Conservation (phyloP, 441 rosid species). For the Hypseocharis bilobata region DNA sequence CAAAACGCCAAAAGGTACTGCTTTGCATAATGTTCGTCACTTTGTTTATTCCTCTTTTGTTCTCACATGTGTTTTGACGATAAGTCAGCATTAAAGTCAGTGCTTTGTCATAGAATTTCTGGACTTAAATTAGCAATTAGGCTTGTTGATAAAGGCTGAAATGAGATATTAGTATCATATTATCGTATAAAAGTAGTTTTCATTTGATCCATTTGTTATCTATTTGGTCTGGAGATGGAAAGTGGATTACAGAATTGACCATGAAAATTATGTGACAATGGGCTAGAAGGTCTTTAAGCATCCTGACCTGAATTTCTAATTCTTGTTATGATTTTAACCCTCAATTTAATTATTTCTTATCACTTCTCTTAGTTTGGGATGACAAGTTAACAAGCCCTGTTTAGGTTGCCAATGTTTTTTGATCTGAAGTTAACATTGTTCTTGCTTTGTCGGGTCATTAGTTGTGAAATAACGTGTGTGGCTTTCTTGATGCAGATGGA, state of each 20-base stretch:
- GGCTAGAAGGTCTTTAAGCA: no score
- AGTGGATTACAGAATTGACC: no score
- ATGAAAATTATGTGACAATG: no score
- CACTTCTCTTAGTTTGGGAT: neutral
- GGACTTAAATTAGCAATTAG: neutral
- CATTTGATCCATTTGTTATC: no score
- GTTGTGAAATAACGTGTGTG: neutral
- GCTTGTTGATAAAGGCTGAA: neutral
- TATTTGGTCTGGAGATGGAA: no score
- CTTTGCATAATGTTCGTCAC: neutral
- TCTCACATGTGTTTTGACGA: neutral
- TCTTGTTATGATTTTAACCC: no score
- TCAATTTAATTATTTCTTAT: no score
- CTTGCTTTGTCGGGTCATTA: neutral
- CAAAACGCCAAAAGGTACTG: conserved; percentile 59
- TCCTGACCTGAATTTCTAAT: neutral
- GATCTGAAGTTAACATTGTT: no score
- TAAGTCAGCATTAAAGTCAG: neutral
- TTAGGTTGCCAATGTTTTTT: neutral
- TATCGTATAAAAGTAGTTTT: no score
- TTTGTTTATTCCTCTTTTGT: conserved; percentile 1
- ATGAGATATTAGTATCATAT: no score
- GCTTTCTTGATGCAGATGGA: conserved; percentile 15
- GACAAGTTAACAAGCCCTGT: neutral
- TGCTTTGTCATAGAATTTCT: neutral